Conservation (phyloP, 2,329 filamentous ascomycete genomes). For the Cercospora canescens region DNA sequence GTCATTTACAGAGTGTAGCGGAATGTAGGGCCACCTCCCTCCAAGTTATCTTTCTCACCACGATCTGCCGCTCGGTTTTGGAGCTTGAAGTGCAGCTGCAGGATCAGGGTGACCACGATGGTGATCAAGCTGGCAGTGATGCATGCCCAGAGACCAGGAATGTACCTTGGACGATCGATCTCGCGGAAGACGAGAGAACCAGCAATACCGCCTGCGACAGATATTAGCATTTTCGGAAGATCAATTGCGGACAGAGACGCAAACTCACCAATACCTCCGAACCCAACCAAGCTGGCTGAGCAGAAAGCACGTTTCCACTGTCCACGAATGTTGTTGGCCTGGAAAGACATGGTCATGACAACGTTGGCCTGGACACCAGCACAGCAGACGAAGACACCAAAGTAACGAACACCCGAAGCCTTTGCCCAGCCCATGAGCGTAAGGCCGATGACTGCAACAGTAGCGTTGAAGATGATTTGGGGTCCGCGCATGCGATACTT, state of each 20-base stretch:
- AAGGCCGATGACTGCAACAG: conserved; percentile 64
- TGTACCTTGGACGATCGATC: conserved; percentile 24
- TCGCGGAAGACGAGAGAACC: conserved; percentile 22
- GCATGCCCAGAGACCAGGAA: conserved; percentile 28
- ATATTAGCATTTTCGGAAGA: conserved; percentile 14
- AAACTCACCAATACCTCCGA: conserved; percentile 53
- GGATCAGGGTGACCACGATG: conserved; percentile 17
- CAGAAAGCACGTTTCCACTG: conserved; percentile 83
- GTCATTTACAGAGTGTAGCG: conserved; percentile 32
- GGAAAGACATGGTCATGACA: conserved; percentile 74
- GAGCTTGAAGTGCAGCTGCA: conserved; percentile 26
- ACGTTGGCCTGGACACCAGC: conserved; percentile 75
- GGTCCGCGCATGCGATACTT: conserved; percentile 60
- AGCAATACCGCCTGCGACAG: conserved; percentile 28
- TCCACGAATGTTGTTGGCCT: conserved; percentile 82
- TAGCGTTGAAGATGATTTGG: conserved; percentile 64
- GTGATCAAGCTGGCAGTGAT: conserved; percentile 26
- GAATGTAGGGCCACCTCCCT: conserved; percentile 32
- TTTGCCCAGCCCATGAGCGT: conserved; percentile 70
- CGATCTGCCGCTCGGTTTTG: conserved; percentile 23
- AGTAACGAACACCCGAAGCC: conserved; percentile 61
- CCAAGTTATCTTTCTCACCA: conserved; percentile 26
- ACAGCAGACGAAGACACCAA: conserved; percentile 72
- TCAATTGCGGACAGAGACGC: conserved; percentile 30
- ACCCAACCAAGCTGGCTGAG: conserved; percentile 71